These are phyloP conservation scores for Pyrus hybrid DNA, from an alignment of 331 rosid species.

Conservation along the genomic window DNA sequence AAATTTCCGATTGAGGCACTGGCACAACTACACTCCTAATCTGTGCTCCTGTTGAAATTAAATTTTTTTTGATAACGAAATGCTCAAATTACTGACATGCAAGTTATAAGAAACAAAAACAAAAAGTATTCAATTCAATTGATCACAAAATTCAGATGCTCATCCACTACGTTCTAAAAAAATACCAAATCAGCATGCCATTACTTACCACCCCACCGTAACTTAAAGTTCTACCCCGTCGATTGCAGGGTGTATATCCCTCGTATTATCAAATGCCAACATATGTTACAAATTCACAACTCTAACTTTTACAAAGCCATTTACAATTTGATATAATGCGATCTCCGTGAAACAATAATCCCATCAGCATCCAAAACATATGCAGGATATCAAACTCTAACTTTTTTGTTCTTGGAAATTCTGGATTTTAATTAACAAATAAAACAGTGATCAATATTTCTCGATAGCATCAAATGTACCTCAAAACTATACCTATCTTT, in stretches of 20 bases:
- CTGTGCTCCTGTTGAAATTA: constrained; percentile 1
- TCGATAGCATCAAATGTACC: background rate
- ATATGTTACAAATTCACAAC: background rate
- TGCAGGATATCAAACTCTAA: background rate
- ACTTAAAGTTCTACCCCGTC: background rate
- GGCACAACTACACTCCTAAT: constrained; percentile 21
- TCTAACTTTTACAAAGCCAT: background rate
- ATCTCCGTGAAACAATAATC: background rate
- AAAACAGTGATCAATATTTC: background rate
- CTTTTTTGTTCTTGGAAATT: background rate
- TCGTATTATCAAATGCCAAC: background rate
- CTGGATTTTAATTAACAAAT: background rate
- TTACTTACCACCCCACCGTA: background rate
- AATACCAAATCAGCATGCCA: background rate
- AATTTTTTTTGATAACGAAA: too few species aligned
- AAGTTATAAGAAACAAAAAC: background rate
- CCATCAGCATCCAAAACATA: background rate
- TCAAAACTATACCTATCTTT: background rate
- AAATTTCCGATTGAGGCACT: constrained; percentile 29
- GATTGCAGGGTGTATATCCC: background rate
- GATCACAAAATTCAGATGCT: background rate
- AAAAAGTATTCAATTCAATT: background rate
- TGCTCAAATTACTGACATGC: background rate
- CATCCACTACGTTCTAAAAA: background rate
- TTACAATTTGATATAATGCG: background rate